Evolutionary conservation across 306 rosid genomes (phyloP).

Genomic region (Dalbergia cochinchinensis): DNA sequence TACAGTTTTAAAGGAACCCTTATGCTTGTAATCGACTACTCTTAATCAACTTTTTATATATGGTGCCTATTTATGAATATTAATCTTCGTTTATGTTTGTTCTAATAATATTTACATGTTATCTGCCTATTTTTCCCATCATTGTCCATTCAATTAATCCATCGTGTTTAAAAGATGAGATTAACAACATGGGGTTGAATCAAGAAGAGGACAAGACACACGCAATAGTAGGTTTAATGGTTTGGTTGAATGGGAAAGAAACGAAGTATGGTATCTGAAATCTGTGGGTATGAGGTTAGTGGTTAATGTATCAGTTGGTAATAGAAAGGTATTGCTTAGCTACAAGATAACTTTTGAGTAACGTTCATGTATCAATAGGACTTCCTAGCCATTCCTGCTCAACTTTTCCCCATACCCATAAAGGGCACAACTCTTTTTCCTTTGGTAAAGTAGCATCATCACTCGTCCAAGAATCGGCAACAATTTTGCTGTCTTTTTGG

Average conservation of each 20-base stretch:
- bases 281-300: slow-evolving; percentile 25
- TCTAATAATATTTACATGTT: neutral
- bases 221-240: neutral
- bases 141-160: neutral
- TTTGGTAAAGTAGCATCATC: slow-evolving; percentile 22
- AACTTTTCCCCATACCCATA: slow-evolving; percentile 11
- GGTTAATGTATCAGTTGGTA: slow-evolving; percentile 46
- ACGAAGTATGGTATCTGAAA: slow-evolving; percentile 21
- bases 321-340: slow-evolving; percentile 51
- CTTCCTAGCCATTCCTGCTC: neutral
- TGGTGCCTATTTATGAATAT: neutral
- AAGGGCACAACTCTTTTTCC: neutral
- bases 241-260: slow-evolving; percentile 12
- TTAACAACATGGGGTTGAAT: neutral
- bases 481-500: neutral
- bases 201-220: slow-evolving; percentile 13
- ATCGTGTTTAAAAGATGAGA: neutral
- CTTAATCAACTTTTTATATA: neutral
- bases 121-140: neutral
- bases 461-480: neutral
- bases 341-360: slow-evolving; percentile 43
- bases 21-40: slow-evolving; percentile 25
- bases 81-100: neutral
- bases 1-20: slow-evolving; percentile 54
- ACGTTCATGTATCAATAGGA: slow-evolving; percentile 33